phyloP scores from a whole-genome alignment of 139 green algal species.

The Chlamydomonas schloesseri region DNA sequence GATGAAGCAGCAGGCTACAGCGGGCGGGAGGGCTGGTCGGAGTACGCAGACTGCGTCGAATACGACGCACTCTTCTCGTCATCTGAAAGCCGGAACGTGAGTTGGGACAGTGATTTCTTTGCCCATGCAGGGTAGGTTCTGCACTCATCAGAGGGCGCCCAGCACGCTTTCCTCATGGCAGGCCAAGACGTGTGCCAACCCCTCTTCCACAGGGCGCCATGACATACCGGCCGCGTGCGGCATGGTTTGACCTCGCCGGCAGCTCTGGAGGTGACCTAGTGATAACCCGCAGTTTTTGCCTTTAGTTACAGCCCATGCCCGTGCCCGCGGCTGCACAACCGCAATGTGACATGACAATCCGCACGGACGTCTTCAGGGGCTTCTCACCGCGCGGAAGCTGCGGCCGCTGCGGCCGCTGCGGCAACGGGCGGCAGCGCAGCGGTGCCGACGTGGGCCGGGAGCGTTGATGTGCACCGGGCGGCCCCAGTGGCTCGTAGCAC shows the following conservation, averaged over 20 bases:
- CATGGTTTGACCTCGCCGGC: slow-evolving; percentile 76
- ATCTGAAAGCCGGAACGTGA: slow-evolving; percentile 53
- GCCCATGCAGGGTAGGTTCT: too few relatives aligned
- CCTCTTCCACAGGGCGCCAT: slow-evolving; percentile 58
- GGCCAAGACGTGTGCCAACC: too few relatives aligned
- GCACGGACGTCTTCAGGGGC: too few relatives aligned
- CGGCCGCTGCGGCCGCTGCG: background rate
- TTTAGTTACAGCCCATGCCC: too few relatives aligned
- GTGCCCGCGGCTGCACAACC: too few relatives aligned
- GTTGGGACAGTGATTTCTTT: background rate
- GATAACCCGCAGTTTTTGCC: too few relatives aligned
- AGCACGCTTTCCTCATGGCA: too few relatives aligned
- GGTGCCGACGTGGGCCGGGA: slow-evolving; percentile 60
- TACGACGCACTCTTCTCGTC: slow-evolving; percentile 60
- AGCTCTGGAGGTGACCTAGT: slow-evolving; percentile 68
- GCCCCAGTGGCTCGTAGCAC: slow-evolving; percentile 50
- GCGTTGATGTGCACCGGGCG: slow-evolving; percentile 58
- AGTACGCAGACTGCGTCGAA: slow-evolving; percentile 56
- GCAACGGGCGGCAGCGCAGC: background rate
- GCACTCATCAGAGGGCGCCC: too few relatives aligned
- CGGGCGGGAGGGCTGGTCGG: slow-evolving; percentile 46
- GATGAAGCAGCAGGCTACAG: slow-evolving; percentile 76
- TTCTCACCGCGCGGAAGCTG: background rate
- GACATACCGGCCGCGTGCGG: slow-evolving; percentile 70
- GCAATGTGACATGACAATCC: too few relatives aligned